Base-by-base conservation (phyloP, 306 rosid genomes). In the Sicyos edulis region DNA sequence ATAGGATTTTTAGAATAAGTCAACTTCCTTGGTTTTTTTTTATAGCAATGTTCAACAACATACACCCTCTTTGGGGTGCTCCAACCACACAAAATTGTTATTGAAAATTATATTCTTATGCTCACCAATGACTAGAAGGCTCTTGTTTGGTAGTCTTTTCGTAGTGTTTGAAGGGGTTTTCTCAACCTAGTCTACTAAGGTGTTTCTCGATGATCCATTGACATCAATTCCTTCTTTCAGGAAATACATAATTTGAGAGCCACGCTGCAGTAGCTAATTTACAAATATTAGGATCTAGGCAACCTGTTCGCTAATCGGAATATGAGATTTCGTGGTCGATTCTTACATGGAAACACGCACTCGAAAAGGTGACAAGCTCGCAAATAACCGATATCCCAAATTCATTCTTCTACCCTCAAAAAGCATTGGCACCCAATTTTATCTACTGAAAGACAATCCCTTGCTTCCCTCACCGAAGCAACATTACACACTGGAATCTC, bases 351-450 rank as follows among this genome's bases (percentile, higher is more conserved):
- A 55, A 22, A 55, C 5, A 55, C 61, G 10, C 32, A 10, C 61
- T 19, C 15, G 61, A 32, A 10, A 20, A 55, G 47, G 24, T 63
- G 70, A 63, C 29, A 63, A 63, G 26, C 52, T 17, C 16, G 51
- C 52, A 40, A 34, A 34, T 37, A 63, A 17, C 47, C 6, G 70
- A 37, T 29, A 63, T 63, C 70, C 29, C 26, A 10, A 17, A 22
- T 63, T 0, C 26, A 50, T 63, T 63, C 70, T n/a, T n/a, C 70
- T 54, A 54, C 60, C 26, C 60, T 54, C 12, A 19, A 24, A 54
- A 54, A 19, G 26, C 60, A 54, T 29, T 5, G 19, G 9, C 70
- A 14, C 26, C 44, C 26, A 63, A 10, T 63, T 63, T 63, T 63
- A 8, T 40, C 70, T 4, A 40, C 70, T 4, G 69, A 40, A 5